Conservation (phyloP, 2,329 filamentous ascomycete species). For the Raffaelea arxii region DNA sequence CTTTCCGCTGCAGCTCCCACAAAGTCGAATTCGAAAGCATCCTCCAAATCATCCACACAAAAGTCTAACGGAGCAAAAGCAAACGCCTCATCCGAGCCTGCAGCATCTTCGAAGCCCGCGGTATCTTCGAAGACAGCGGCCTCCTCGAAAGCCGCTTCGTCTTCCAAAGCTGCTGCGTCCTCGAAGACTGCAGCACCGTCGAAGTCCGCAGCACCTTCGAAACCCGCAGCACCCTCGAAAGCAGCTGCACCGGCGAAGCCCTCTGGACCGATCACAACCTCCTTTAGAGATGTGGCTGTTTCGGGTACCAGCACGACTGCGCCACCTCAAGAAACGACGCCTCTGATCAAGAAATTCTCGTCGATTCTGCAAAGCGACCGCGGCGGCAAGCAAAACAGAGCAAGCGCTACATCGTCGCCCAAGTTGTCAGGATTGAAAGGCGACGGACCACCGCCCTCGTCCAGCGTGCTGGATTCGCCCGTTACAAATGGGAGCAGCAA, state of each 20-base stretch:
- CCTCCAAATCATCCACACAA: no score
- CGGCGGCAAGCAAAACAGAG: constrained; percentile 25
- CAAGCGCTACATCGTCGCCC: constrained; percentile 34
- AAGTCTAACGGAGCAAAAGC: no score
- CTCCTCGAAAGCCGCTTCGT: no score
- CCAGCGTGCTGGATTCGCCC: constrained; percentile 18
- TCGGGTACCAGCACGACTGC: constrained; percentile 9
- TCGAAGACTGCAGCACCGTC: constrained; percentile 16
- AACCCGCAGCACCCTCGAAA: constrained; percentile 6
- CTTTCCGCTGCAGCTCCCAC: no score
- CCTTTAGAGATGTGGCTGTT: constrained; percentile 16
- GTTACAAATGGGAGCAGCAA: constrained; percentile 7
- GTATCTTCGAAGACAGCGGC: no score
- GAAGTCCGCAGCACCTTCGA: constrained; percentile 18
- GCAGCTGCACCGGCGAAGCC: constrained; percentile 9
- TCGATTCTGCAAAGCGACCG: constrained; percentile 36
- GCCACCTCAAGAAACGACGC: constrained; percentile 9
- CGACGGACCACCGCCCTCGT: constrained; percentile 17
- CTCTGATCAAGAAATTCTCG: constrained; percentile 32
- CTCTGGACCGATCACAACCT: constrained; percentile 13
- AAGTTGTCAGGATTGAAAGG: constrained; percentile 41
- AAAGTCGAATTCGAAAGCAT: no score
- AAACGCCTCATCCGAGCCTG: no score
- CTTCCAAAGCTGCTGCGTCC: constrained; percentile 19
- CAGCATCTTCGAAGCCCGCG: no score